phyloP scores from a whole-genome alignment of 2,329 filamentous ascomycete genomes.

The Claviceps digitariae region DNA sequence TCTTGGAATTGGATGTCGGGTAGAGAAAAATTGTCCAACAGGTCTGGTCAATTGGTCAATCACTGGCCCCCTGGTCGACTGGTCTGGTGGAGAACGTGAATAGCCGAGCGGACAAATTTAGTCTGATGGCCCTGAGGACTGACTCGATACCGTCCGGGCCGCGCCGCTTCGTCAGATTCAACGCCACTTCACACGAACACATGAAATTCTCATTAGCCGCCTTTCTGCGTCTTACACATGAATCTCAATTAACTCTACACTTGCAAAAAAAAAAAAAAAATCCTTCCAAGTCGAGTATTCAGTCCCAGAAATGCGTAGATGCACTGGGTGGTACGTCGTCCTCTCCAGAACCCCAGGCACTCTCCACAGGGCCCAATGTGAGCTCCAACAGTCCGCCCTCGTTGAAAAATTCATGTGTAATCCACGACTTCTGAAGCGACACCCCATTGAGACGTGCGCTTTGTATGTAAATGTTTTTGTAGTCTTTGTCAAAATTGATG shows the following conservation, averaged over 20 bases:
- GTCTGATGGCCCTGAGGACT: too few relatives aligned
- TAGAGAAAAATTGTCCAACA: not conserved
- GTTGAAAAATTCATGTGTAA: conserved; percentile 44
- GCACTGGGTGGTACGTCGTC: conserved; percentile 11
- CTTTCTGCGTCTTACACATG: too few relatives aligned
- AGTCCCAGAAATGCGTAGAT: conserved; percentile 12
- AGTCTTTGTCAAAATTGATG: conserved; percentile 25
- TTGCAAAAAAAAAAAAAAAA: too few relatives aligned
- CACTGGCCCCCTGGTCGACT: too few relatives aligned
- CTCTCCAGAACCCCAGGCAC: conserved; percentile 13
- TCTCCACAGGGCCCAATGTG: conserved; percentile 37
- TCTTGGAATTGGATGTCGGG: not conserved
- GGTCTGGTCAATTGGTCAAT: too few relatives aligned
- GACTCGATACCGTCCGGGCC: too few relatives aligned
- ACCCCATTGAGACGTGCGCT: conserved; percentile 41
- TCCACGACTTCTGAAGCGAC: conserved; percentile 43
- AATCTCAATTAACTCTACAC: too few relatives aligned
- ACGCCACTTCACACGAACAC: too few relatives aligned
- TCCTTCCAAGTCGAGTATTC: not conserved
- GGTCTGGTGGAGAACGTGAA: too few relatives aligned
- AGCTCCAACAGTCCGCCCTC: conserved; percentile 45
- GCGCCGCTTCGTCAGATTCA: too few relatives aligned
- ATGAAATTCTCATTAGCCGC: too few relatives aligned
- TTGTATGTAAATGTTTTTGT: conserved; percentile 44
- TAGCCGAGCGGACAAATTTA: too few relatives aligned